Evolutionary conservation across 106 monocot species (phyloP).

Genomic region (Xerophyta viscosa): DNA sequence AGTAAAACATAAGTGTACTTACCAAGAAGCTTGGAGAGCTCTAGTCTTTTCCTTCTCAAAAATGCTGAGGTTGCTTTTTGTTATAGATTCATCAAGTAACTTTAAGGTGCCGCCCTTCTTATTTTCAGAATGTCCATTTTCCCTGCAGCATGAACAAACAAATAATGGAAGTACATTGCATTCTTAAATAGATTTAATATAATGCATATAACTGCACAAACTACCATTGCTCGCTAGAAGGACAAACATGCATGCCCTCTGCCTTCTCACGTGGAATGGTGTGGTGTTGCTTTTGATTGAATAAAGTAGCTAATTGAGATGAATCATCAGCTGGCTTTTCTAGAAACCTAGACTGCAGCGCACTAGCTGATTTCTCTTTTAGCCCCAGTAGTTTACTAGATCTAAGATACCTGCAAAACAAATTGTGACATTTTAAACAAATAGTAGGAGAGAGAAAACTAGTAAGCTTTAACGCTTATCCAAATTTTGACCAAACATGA

Average conservation of each 20-base stretch:
- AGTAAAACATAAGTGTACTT: background rate
- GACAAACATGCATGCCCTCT: slow-evolving; percentile 13
- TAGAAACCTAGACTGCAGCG: slow-evolving; percentile 12
- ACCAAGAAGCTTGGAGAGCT: slow-evolving; percentile 18
- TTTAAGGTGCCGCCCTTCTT: slow-evolving; percentile 11
- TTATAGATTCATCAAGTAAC: slow-evolving; percentile 4
- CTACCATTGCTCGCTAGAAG: slow-evolving; percentile 21
- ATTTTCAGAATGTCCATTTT: slow-evolving; percentile 17
- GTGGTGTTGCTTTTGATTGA: slow-evolving; percentile 21
- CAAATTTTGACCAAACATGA: no score
- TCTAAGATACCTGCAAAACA: slow-evolving; percentile 17
- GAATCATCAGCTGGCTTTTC: slow-evolving; percentile 2
- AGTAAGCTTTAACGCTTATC: no score
- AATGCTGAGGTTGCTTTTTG: slow-evolving; percentile 2
- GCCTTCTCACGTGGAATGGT: slow-evolving; percentile 8
- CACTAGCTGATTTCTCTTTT: slow-evolving; percentile 23
- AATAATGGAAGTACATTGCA: background rate
- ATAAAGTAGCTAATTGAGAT: slow-evolving; percentile 15
- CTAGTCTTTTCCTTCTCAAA: slow-evolving; percentile 9
- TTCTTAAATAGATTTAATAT: background rate
- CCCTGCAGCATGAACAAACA: slow-evolving; percentile 14
- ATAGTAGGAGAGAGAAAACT: no score
- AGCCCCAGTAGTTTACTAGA: slow-evolving; percentile 1
- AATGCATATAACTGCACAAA: background rate
- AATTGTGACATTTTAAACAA: no score